Percentiles rank a stretch among this genome's conserved stretches.
Conservation (phyloP, 306 rosid genomes). For the Coriaria nepalensis region DNA sequence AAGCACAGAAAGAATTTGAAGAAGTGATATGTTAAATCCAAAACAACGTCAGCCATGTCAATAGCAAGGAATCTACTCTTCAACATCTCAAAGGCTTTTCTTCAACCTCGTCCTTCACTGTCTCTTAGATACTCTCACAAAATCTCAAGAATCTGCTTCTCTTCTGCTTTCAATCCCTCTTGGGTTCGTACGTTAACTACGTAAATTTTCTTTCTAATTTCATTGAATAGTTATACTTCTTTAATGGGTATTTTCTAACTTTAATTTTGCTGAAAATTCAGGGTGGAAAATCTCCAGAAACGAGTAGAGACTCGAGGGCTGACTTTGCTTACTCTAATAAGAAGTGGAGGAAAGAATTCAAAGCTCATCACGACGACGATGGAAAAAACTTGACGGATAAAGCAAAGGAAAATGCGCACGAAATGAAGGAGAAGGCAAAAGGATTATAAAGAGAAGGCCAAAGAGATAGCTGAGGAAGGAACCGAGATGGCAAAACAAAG, state of each 20-base stretch:
- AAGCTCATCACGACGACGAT: slow-evolving; percentile 3
- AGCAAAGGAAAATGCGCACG: slow-evolving; percentile 15
- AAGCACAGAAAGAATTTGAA: neutral
- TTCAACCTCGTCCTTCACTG: slow-evolving; percentile 22
- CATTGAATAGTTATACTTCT: neutral
- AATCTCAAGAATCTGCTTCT: slow-evolving; percentile 37
- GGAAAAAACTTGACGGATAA: neutral
- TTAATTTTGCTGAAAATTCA: slow-evolving; percentile 10
- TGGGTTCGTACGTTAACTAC: slow-evolving; percentile 14
- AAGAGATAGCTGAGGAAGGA: neutral
- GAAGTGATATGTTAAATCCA: too few relatives aligned
- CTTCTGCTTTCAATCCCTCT: slow-evolving; percentile 32
- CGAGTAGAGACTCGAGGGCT: slow-evolving; percentile 18
- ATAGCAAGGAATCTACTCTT: slow-evolving; percentile 28
- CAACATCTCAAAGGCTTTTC: slow-evolving; percentile 41
- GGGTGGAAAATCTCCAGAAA: slow-evolving; percentile 29
- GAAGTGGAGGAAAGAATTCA: slow-evolving; percentile 14
- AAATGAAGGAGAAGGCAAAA: slow-evolving; percentile 14
- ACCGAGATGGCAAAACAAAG: slow-evolving; percentile 17
- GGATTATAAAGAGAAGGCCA: neutral
- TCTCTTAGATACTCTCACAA: slow-evolving; percentile 21
- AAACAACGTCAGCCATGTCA: slow-evolving; percentile 35
- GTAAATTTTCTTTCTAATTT: neutral
- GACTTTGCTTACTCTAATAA: slow-evolving; percentile 12
- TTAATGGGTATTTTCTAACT: neutral